Conservation (phyloP, 2,329 filamentous ascomycete species). For the Fusarium equiseti region DNA sequence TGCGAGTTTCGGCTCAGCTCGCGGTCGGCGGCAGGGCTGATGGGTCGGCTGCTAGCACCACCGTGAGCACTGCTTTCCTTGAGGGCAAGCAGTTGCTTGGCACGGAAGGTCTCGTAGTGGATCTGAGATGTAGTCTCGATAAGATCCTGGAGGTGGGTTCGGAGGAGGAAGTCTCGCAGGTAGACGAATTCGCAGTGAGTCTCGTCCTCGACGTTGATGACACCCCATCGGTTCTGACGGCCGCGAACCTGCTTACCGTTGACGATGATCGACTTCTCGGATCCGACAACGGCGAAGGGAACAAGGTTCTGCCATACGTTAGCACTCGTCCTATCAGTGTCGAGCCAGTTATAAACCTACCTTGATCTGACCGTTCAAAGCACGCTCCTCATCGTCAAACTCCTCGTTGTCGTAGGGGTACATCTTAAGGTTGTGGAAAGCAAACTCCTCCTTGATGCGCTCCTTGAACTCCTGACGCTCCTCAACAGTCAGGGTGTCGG, state of each 20-base stretch:
- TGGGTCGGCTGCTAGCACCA: conserved; percentile 82
- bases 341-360: conserved; percentile 60
- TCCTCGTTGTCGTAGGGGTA: conserved; percentile 99
- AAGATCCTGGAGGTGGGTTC: conserved; percentile 97
- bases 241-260: conserved; percentile 97
- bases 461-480: conserved; percentile 98
- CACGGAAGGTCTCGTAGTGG: conserved; percentile 99
- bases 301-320: conserved; percentile 78
- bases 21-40: conserved; percentile 93
- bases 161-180: conserved; percentile 97
- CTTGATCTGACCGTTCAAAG: conserved; percentile 96
- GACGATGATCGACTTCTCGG: conserved; percentile 97
- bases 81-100: conserved; percentile 96
- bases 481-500: conserved; percentile 94
- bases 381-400: conserved; percentile 95
- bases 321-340: conserved; percentile 44
- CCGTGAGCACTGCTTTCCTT: conserved; percentile 97
- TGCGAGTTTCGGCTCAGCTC: conserved; percentile 98
- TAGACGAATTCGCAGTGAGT: conserved; percentile 99
- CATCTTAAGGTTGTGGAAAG: conserved; percentile 99
- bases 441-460: conserved; percentile 99
- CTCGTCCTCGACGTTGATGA: conserved; percentile 99
- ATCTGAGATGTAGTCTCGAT: conserved; percentile 99
- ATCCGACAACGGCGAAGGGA: conserved; percentile 97
- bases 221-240: conserved; percentile 98